phyloP scores from a whole-genome alignment of 805 yeast genomes.

The Yamadazyma philogaea region DNA sequence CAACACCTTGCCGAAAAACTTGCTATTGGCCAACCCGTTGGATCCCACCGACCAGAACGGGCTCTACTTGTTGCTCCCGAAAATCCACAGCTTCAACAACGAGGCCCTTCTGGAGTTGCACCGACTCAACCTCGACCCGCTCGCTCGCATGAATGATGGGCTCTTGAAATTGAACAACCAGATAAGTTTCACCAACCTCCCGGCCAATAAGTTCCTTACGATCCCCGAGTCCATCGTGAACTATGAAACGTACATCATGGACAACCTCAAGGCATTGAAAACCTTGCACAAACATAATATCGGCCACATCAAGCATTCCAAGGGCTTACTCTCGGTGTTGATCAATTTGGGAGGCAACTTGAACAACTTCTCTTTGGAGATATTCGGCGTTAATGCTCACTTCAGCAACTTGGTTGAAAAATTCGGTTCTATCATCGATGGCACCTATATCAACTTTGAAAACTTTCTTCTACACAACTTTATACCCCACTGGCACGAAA shows the following conservation, averaged over 20 bases:
- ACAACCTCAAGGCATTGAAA: conserved; percentile 28
- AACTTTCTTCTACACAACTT: conserved; percentile 36
- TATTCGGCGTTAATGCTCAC: conserved; percentile 23
- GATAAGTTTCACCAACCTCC: conserved; percentile 16
- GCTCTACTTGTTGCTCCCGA: conserved; percentile 47
- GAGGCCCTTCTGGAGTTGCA: conserved; percentile 15
- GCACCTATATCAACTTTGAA: conserved; percentile 49
- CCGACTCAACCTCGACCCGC: conserved; percentile 23
- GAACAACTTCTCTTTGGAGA: conserved; percentile 52
- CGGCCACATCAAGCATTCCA: conserved; percentile 39
- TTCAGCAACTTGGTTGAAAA: conserved; percentile 41
- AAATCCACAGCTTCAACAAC: conserved; percentile 32
- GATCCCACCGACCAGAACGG: conserved; percentile 55
- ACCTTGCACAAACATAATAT: conserved; percentile 38
- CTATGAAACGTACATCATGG: conserved; percentile 34
- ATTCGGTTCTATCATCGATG: conserved; percentile 53
- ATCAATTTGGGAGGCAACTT: conserved; percentile 56
- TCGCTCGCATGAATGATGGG: conserved; percentile 35
- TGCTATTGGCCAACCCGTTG: conserved; percentile 48
- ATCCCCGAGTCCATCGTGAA: conserved; percentile 32
- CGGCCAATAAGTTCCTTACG: conserved; percentile 16
- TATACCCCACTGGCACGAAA: conserved; percentile 47
- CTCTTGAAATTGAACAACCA: conserved; percentile 32
- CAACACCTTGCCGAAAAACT: conserved; percentile 44
- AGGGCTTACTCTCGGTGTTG: conserved; percentile 34